These are phyloP conservation scores for Lenzites betulinus DNA, from an alignment of 768 basidiomycete species.

Conservation along the genomic window DNA sequence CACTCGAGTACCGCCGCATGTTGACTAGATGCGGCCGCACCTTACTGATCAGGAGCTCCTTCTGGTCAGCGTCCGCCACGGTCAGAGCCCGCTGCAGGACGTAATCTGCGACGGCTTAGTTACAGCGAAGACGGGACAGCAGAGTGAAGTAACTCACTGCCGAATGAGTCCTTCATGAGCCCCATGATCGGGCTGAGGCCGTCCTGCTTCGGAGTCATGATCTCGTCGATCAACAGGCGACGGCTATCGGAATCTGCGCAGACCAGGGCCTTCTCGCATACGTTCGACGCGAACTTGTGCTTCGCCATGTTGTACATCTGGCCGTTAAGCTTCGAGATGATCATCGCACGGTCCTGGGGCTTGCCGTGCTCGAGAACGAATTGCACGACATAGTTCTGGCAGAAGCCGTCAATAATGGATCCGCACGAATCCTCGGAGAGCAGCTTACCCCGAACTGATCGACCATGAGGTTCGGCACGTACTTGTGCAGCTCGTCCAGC, in stretches of 20 bases:
- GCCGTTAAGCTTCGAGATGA: constrained; percentile 71
- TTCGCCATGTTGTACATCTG: constrained; percentile 79
- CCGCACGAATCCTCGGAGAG: neutral
- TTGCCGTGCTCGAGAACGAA: constrained; percentile 85
- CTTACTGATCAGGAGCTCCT: constrained; percentile 58
- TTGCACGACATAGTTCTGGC: constrained; percentile 92
- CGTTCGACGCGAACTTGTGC: constrained; percentile 95
- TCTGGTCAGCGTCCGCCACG: constrained; percentile 72
- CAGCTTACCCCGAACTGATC: constrained; percentile 85
- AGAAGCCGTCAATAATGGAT: constrained; percentile 14
- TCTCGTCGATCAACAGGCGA: constrained; percentile 74
- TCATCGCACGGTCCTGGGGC: constrained; percentile 62
- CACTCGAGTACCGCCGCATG: constrained; percentile 72
- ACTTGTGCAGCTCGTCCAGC: constrained; percentile 80
- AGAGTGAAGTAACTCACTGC: constrained; percentile 55
- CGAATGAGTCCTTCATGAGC: constrained; percentile 87
- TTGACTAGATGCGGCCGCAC: constrained; percentile 67
- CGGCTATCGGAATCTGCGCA: constrained; percentile 67
- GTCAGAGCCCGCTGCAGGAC: constrained; percentile 79
- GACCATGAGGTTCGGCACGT: constrained; percentile 73
- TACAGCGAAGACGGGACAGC: neutral
- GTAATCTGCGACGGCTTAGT: constrained; percentile 55
- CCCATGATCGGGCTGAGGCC: constrained; percentile 67
- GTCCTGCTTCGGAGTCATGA: constrained; percentile 65
- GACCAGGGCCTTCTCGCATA: constrained; percentile 87